Conservation (phyloP, 805 yeast species). For the Cephaloascus fragrans region DNA sequence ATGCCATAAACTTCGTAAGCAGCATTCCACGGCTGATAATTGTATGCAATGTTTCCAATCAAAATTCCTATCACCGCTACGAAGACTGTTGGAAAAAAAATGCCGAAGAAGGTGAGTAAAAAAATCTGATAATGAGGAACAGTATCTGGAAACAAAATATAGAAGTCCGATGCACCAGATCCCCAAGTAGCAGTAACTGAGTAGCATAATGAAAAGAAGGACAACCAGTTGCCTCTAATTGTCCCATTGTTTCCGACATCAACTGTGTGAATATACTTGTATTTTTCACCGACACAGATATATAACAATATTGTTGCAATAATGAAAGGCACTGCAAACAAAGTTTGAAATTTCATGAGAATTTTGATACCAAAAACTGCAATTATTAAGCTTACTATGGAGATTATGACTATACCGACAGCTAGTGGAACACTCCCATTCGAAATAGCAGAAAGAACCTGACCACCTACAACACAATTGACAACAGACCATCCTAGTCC, state of each 20-base stretch:
- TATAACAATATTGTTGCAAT: slow-evolving; percentile 61
- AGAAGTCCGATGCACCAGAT: slow-evolving; percentile 77
- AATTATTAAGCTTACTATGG: slow-evolving; percentile 51
- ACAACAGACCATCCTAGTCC: slow-evolving; percentile 91
- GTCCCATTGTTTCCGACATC: slow-evolving; percentile 30
- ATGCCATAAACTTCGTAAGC: slow-evolving; percentile 53
- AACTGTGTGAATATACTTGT: slow-evolving; percentile 18
- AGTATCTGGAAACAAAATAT: slow-evolving; percentile 68
- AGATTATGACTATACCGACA: slow-evolving; percentile 67
- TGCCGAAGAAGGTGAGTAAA: slow-evolving; percentile 53
- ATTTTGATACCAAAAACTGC: slow-evolving; percentile 75
- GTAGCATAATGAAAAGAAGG: slow-evolving; percentile 64
- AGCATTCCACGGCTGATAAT: slow-evolving; percentile 44
- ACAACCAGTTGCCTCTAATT: slow-evolving; percentile 56
- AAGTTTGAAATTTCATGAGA: slow-evolving; percentile 57
- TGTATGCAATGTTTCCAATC: slow-evolving; percentile 57
- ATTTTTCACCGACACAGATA: slow-evolving; percentile 45
- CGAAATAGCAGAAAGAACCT: slow-evolving; percentile 59
- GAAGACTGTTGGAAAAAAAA: slow-evolving; percentile 61
- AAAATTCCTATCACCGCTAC: slow-evolving; percentile 69
- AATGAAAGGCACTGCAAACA: slow-evolving; percentile 59
- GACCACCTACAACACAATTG: slow-evolving; percentile 85
- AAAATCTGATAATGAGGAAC: slow-evolving; percentile 49
- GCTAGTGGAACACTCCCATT: slow-evolving; percentile 57
- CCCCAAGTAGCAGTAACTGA: slow-evolving; percentile 89